Percentiles rank a stretch among this genome's conserved stretches.
Evolutionary conservation across 2,329 filamentous ascomycete species (phyloP).

Genomic region (Colletotrichum tanaceti): DNA sequence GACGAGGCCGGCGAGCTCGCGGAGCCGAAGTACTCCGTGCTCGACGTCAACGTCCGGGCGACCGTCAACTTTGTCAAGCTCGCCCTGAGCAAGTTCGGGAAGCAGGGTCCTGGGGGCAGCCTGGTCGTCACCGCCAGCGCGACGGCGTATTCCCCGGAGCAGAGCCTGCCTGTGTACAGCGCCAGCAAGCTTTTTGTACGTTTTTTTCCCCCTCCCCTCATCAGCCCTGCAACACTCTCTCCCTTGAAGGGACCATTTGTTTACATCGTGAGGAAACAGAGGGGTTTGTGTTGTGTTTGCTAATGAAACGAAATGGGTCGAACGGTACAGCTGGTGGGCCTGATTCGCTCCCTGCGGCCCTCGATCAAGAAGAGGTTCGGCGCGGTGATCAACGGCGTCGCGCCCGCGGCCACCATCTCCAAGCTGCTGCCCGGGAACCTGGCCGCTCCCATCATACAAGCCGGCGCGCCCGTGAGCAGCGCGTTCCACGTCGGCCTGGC

Average conservation of each 20-base stretch:
- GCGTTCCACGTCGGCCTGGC: slow-evolving; percentile 51
- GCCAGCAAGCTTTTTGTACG: slow-evolving; percentile 40
- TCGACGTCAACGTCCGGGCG: slow-evolving; percentile 51
- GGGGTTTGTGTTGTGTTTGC: not conserved
- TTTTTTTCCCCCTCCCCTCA: not conserved
- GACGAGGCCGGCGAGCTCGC: slow-evolving; percentile 45
- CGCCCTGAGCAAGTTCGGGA: slow-evolving; percentile 45
- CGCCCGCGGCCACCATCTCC: slow-evolving; percentile 51
- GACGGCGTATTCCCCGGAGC: slow-evolving; percentile 53
- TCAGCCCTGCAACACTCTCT: too few relatives aligned
- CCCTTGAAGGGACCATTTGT: not conserved
- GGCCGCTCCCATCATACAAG: slow-evolving; percentile 46
- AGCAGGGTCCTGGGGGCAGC: slow-evolving; percentile 44
- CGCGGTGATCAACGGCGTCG: slow-evolving; percentile 51
- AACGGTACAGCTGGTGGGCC: slow-evolving; percentile 10
- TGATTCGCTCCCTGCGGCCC: slow-evolving; percentile 7
- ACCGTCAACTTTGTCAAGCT: slow-evolving; percentile 51
- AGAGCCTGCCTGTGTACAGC: slow-evolving; percentile 49
- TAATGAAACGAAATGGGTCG: too few relatives aligned
- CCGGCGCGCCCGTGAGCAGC: slow-evolving; percentile 49
- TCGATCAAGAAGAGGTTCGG: not conserved
- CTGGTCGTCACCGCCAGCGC: slow-evolving; percentile 54
- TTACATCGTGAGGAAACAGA: not conserved
- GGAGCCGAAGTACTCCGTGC: slow-evolving; percentile 45
- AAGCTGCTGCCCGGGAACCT: slow-evolving; percentile 48